A percentile compares a stretch with the other conserved stretches of the same genome.
Conservation (phyloP, 441 rosid genomes). For the Erodium trifolium region DNA sequence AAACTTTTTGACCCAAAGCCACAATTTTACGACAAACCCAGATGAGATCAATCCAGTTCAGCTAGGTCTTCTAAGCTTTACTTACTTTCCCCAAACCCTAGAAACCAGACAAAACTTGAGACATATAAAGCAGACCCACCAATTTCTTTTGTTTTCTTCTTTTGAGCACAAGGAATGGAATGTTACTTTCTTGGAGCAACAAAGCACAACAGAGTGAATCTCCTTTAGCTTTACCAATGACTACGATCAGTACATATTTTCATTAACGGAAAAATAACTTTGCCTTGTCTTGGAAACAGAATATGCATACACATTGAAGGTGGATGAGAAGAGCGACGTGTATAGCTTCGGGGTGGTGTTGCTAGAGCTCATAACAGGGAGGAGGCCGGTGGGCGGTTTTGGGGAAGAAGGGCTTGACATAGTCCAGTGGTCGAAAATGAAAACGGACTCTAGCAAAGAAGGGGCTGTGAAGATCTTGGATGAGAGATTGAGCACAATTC, state of each 20-base stretch:
- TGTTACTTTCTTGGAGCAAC: too few species aligned
- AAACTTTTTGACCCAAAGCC: conserved; percentile 23
- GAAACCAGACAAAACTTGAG: conserved; percentile 10
- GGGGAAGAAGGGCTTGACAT: conserved; percentile 85
- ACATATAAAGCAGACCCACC: conserved; percentile 15
- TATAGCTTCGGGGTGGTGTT: conserved; percentile 36
- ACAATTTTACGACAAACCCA: neutral
- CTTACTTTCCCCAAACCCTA: conserved; percentile 29
- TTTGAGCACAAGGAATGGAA: too few species aligned
- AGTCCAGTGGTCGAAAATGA: conserved; percentile 68
- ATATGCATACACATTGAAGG: conserved; percentile 64
- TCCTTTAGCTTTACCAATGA: too few species aligned
- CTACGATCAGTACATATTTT: too few species aligned
- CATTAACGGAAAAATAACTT: too few species aligned
- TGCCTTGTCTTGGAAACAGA: conserved; percentile 29
- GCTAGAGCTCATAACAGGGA: conserved; percentile 62
- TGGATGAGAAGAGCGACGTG: too few species aligned
- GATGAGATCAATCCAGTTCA: too few species aligned
- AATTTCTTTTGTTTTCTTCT: conserved; percentile 8
- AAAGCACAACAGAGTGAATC: too few species aligned
- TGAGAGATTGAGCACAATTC: conserved; percentile 36
- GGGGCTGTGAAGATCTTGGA: conserved; percentile 56
- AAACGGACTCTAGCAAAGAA: conserved; percentile 52
- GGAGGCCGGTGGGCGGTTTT: conserved; percentile 68
- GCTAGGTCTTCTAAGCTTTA: too few species aligned